Evolutionary conservation across 805 yeast species (phyloP), one percentile per base, ranked within the genome.

Genomic region (Yarrowia sp.): DNA sequence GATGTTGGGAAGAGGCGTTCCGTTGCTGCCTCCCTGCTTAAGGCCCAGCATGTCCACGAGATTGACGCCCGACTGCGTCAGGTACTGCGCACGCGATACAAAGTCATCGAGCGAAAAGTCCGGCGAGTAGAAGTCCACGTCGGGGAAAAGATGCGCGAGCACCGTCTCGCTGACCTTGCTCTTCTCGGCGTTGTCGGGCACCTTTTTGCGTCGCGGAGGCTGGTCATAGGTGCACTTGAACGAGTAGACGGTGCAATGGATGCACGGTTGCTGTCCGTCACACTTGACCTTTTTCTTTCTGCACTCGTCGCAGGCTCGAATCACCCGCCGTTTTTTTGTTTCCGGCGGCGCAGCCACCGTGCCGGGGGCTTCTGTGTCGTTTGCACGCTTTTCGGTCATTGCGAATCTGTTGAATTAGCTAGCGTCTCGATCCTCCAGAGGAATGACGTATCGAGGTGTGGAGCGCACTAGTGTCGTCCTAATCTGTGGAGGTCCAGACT

Each of bases 221-320:
- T 88, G 90, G 69, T 87, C 88, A 71, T 90, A 90, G 0, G 96
- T 84, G 73, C 97, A 90, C 63, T 83, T 87, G 72, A 87, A 88
- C 19, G 89, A 84, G 74, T 90, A 91, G 0, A 90, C 96, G 0
- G 96, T 87, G 71, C 97, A 90, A 71, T 85, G 90, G 31, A 83
- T 81, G 71, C 96, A 88, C 0, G 93, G 94, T 67, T 81, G 86
- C 67, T 81, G 80, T 4, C 93, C 94, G 70, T 87, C 91, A 73
- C 96, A 88, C 70, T 86, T 85, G 65, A 63, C 51, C 47, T 61
- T 63, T 21, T 53, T 49, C n/a, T 56, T 58, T 7, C 65, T 64
- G 19, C 65, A 63, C 33, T 55, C 65, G 69, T 90, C 96, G 73
- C 97, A 90, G 0, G 96, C 96, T 68, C 88, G 93, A 0, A 94